phyloP scores from a whole-genome alignment of 331 rosid species.

The Malus hybrid region DNA sequence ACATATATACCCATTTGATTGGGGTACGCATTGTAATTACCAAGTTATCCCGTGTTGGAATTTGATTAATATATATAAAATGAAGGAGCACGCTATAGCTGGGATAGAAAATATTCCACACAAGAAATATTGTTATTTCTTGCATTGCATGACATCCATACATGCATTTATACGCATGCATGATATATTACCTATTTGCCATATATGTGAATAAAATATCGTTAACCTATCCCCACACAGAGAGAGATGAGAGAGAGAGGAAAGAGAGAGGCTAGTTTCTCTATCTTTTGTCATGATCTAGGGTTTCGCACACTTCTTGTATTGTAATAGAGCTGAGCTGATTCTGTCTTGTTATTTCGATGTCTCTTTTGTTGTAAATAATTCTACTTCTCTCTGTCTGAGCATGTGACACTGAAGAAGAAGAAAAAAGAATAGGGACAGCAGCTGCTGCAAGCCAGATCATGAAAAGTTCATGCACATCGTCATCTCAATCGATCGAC shows the following conservation, averaged over 20 bases:
- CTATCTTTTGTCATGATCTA: slow-evolving; percentile 29
- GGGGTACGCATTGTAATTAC: neutral
- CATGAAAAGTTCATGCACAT: slow-evolving; percentile 7
- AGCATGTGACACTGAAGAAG: slow-evolving; percentile 17
- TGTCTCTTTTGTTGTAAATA: slow-evolving; percentile 14
- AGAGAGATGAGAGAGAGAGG: neutral
- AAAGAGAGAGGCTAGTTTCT: slow-evolving; percentile 10
- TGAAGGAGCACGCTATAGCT: neutral
- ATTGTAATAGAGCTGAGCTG: slow-evolving; percentile 6
- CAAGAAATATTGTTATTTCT: neutral
- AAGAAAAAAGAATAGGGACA: slow-evolving; percentile 5
- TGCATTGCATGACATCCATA: slow-evolving; percentile 4
- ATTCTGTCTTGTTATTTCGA: slow-evolving; percentile 14
- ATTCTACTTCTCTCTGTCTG: slow-evolving; percentile 7
- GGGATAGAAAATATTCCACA: slow-evolving; percentile 2
- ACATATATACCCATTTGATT: neutral
- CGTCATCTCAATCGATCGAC: slow-evolving; percentile 10
- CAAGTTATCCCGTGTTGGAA: slow-evolving; percentile 2
- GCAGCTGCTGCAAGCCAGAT: neutral
- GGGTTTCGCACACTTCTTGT: slow-evolving; percentile 23
- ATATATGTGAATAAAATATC: neutral
- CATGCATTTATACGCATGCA: neutral
- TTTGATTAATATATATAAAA: neutral
- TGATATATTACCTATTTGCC: neutral
- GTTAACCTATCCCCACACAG: neutral